A percentile compares a stretch with the other conserved stretches of the same genome.
phyloP scores from a whole-genome alignment of 2,329 filamentous ascomycete species.

The Cladosporium sp. region DNA sequence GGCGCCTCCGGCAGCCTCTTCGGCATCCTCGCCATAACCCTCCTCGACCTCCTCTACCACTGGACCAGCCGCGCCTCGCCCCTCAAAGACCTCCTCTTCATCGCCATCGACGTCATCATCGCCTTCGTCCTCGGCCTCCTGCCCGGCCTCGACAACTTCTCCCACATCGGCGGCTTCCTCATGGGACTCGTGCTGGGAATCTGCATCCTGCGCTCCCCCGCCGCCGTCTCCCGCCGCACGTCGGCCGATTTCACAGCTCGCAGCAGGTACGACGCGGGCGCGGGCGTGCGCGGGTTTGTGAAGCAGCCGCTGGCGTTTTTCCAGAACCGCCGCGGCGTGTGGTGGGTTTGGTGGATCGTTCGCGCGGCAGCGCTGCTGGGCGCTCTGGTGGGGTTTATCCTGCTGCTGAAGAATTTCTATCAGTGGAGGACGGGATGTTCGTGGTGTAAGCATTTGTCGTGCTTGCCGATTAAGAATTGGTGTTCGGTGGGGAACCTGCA shows the following conservation, averaged over 20 bases:
- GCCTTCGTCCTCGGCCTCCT: slow-evolving; percentile 88
- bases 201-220: slow-evolving; percentile 82
- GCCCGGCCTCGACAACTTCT: slow-evolving; percentile 93
- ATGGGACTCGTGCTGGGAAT: slow-evolving; percentile 86
- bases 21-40: slow-evolving; percentile 78
- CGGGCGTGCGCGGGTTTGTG: slow-evolving; percentile 37
- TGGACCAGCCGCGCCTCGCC: slow-evolving; percentile 76
- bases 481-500: slow-evolving; percentile 48
- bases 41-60: slow-evolving; percentile 87
- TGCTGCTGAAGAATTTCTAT: slow-evolving; percentile 90
- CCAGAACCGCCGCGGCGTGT: slow-evolving; percentile 82
- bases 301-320: slow-evolving; percentile 65
- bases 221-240: slow-evolving; percentile 40
- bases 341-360: slow-evolving; percentile 97
- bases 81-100: slow-evolving; percentile 77
- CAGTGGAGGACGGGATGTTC: slow-evolving; percentile 65
- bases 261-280: slow-evolving; percentile 15
- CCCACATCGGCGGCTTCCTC: slow-evolving; percentile 90
- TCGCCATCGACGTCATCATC: slow-evolving; percentile 77
- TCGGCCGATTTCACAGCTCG: slow-evolving; percentile 18
- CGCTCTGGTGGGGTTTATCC: slow-evolving; percentile 78
- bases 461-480: slow-evolving; percentile 67
- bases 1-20: slow-evolving; percentile 89
- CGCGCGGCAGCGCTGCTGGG: slow-evolving; percentile 69
- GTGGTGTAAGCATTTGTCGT: slow-evolving; percentile 96